Evolutionary conservation across 1,284 basidiomycete species (phyloP).

Genomic region (Microbotryum lychnidis-dioicae): DNA sequence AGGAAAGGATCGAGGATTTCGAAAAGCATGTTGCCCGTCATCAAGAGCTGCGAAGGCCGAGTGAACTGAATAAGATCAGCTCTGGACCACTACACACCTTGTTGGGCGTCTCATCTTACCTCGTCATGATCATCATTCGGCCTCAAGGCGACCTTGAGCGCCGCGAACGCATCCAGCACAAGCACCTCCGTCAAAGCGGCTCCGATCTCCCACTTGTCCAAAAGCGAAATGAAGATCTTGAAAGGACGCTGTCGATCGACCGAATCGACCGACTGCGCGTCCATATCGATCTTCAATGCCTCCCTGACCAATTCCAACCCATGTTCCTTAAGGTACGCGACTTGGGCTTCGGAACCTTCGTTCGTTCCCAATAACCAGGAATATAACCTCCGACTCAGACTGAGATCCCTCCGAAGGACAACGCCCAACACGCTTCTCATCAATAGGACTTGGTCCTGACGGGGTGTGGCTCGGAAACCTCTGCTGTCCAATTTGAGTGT

Average conservation of each 20-base stretch:
- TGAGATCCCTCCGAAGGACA: constrained; percentile 83
- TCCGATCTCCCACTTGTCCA: constrained; percentile 97
- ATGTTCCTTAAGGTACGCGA: constrained; percentile 59
- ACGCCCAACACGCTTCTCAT: constrained; percentile 45
- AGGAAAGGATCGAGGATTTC: constrained; percentile 85
- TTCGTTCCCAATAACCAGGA: constrained; percentile 82
- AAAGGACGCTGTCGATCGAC: constrained; percentile 70
- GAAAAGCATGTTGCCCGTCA: constrained; percentile 82
- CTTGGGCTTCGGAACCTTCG: constrained; percentile 64
- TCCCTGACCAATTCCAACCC: constrained; percentile 59
- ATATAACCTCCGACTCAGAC: constrained; percentile 84
- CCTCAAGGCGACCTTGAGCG: constrained; percentile 55
- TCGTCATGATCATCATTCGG: constrained; percentile 55
- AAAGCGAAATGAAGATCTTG: constrained; percentile 86
- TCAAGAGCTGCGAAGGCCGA: constrained; percentile 51
- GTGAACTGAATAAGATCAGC: not conserved
- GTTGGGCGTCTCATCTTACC: constrained; percentile 42
- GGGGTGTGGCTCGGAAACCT: constrained; percentile 45
- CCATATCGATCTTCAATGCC: constrained; percentile 71
- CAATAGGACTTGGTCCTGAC: constrained; percentile 33
- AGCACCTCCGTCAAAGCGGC: constrained; percentile 66
- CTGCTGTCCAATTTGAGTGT: constrained; percentile 63
- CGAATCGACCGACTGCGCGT: constrained; percentile 51
- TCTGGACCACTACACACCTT: not conserved
- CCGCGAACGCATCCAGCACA: constrained; percentile 68